phyloP scores from a whole-genome alignment of 2,329 filamentous ascomycete species.

The Pseudogymnoascus sp. region DNA sequence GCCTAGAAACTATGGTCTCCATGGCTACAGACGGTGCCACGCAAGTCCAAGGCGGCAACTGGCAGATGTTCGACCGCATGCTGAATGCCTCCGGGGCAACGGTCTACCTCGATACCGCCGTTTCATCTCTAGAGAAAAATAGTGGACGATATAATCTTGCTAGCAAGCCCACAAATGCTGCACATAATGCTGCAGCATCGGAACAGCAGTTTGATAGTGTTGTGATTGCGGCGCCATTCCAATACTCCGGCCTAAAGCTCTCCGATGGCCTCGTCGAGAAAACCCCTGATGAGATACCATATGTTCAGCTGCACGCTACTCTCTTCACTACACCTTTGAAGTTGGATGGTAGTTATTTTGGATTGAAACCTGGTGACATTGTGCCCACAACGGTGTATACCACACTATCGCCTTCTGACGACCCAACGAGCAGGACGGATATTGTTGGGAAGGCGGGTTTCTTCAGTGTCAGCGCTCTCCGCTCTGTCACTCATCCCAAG shows the following conservation, averaged over 20 bases:
- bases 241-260: slow-evolving; percentile 63
- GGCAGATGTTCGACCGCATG: slow-evolving; percentile 87
- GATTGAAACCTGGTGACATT: slow-evolving; percentile 44
- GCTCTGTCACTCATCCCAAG: slow-evolving; percentile 51
- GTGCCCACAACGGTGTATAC: slow-evolving; percentile 75
- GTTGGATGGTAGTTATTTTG: slow-evolving; percentile 68
- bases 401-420: slow-evolving; percentile 46
- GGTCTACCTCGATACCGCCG: slow-evolving; percentile 57
- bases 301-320: slow-evolving; percentile 80
- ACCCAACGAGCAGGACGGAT: slow-evolving; percentile 34
- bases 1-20: slow-evolving; percentile 77
- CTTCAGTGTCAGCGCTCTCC: slow-evolving; percentile 75
- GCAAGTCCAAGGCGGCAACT: slow-evolving; percentile 76
- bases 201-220: slow-evolving; percentile 60
- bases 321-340: slow-evolving; percentile 70
- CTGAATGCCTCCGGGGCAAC: slow-evolving; percentile 53
- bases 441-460: slow-evolving; percentile 69
- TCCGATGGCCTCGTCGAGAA: slow-evolving; percentile 59
- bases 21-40: slow-evolving; percentile 83
- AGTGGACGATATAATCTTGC: slow-evolving; percentile 41
- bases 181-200: not conserved
- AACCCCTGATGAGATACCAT: slow-evolving; percentile 70
- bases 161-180: slow-evolving; percentile 13
- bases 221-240: slow-evolving; percentile 73
- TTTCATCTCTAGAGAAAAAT: slow-evolving; percentile 49